Percentiles rank a stretch among this genome's conserved stretches.
Evolutionary conservation across 2,329 filamentous ascomycete species (phyloP).

Genomic region (Curvularia eragrostidis): DNA sequence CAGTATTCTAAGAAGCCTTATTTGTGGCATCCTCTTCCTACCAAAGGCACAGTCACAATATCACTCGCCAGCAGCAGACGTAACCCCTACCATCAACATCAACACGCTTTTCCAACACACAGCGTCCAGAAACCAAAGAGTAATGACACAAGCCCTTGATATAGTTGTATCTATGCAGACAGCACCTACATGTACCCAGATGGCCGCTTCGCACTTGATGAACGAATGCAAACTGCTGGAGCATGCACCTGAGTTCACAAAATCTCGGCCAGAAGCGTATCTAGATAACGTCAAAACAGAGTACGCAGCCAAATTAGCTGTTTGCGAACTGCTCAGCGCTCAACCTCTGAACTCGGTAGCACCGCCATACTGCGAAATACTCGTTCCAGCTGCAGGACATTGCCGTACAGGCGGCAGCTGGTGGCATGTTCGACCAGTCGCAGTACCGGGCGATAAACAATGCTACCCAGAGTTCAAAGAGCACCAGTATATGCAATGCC

Average conservation of each 20-base stretch:
- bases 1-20: background rate
- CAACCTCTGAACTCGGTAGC: conserved; percentile 51
- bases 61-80: conserved; percentile 25
- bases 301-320: conserved; percentile 67
- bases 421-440: conserved; percentile 26
- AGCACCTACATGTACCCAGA: conserved; percentile 56
- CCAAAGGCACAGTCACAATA: conserved; percentile 16
- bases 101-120: conserved; percentile 32
- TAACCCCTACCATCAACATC: conserved; percentile 24
- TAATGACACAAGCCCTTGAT: conserved; percentile 34
- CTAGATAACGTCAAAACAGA: conserved; percentile 58
- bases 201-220: conserved; percentile 60
- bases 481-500: conserved; percentile 57
- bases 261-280: conserved; percentile 34
- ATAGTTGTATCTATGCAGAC: conserved; percentile 34
- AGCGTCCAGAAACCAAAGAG: conserved; percentile 30
- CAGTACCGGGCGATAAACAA: conserved; percentile 26
- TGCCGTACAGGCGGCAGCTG: conserved; percentile 34
- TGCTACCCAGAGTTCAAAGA: conserved; percentile 47
- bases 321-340: conserved; percentile 67
- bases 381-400: conserved; percentile 52
- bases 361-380: conserved; percentile 59
- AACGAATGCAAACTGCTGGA: conserved; percentile 61
- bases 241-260: conserved; percentile 35
- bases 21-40: background rate